Conservation (phyloP, 352 stramenopile genomes). For the Hyaloperonospora brassicae region DNA sequence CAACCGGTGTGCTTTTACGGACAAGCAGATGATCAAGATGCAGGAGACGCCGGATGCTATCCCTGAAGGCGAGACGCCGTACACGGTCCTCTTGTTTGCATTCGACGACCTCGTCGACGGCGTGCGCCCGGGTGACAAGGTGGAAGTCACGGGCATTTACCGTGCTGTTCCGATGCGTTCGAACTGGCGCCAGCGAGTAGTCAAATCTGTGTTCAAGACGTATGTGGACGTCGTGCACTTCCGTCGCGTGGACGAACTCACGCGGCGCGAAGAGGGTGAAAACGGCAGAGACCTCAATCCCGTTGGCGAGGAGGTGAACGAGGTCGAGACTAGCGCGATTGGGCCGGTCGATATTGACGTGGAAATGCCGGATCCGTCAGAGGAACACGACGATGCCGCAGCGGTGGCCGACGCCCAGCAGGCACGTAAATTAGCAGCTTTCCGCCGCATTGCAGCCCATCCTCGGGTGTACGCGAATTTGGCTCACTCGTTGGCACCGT, state of each 20-base stretch:
- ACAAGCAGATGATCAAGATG: slow-evolving; percentile 98
- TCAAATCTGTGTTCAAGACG: slow-evolving; percentile 97
- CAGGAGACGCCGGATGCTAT: slow-evolving; percentile 98
- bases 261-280: slow-evolving; percentile 36
- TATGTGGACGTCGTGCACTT: slow-evolving; percentile 99
- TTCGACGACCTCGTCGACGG: slow-evolving; percentile 98
- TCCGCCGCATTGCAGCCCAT: slow-evolving; percentile 65
- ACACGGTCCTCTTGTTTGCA: slow-evolving; percentile 94
- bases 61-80: slow-evolving; percentile 97
- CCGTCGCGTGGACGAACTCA: slow-evolving; percentile 80
- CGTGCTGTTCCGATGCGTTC: slow-evolving; percentile 91
- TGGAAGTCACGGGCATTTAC: slow-evolving; percentile 96
- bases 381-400: slow-evolving; percentile 32
- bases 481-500: slow-evolving; percentile 71
- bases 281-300: slow-evolving; percentile 17
- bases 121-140: slow-evolving; percentile 94
- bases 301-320: slow-evolving; percentile 6
- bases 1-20: slow-evolving; percentile 96
- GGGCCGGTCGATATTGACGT: slow-evolving; percentile 30
- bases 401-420: slow-evolving; percentile 46
- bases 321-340: slow-evolving; percentile 17
- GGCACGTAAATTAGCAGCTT: slow-evolving; percentile 53
- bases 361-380: slow-evolving; percentile 25
- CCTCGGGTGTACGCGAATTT: slow-evolving; percentile 79
- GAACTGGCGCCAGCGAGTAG: slow-evolving; percentile 89